phyloP scores from a whole-genome alignment of 2,329 filamentous ascomycete genomes.

The Herpomyces periplanetae region DNA sequence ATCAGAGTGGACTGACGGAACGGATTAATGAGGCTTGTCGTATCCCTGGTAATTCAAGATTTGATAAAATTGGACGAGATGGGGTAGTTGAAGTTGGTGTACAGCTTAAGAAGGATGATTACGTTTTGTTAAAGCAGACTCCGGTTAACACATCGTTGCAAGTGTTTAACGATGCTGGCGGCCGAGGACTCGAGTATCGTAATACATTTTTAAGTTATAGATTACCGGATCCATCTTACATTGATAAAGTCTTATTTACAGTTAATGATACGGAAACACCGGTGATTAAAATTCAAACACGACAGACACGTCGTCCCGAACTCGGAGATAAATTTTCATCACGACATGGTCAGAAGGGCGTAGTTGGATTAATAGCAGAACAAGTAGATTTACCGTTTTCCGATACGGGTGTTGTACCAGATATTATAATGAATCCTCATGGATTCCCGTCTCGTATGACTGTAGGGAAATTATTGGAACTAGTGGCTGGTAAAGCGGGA shows the following conservation, averaged over 20 bases:
- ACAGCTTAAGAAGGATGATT: constrained; percentile 33
- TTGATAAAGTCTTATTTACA: constrained; percentile 85
- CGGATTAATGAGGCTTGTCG: constrained; percentile 19
- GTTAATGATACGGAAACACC: constrained; percentile 51
- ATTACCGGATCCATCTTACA: constrained; percentile 44
- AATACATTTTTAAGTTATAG: constrained; percentile 37
- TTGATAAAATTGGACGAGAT: constrained; percentile 39
- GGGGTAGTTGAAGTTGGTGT: constrained; percentile 59
- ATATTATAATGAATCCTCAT: constrained; percentile 99
- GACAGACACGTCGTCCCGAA: constrained; percentile 80
- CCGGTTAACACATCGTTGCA: constrained; percentile 37
- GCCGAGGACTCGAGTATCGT: constrained; percentile 18
- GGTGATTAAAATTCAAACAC: constrained; percentile 67
- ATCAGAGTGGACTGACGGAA: constrained; percentile 33
- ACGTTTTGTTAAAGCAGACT: constrained; percentile 59
- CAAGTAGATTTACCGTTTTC: constrained; percentile 92
- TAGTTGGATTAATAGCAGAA: constrained; percentile 77
- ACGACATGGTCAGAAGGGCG: constrained; percentile 88
- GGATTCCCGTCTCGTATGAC: constrained; percentile 99
- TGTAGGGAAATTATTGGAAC: constrained; percentile 83
- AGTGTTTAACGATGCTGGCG: constrained; percentile 24
- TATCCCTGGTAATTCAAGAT: constrained; percentile 12
- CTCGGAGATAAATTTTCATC: constrained; percentile 96
- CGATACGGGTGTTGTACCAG: constrained; percentile 56
- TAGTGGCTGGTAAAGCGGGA: constrained; percentile 70